Percentiles rank a stretch among this genome's conserved stretches.
These are phyloP conservation scores for Bathelium albidoporum DNA, from an alignment of 495 filamentous ascomycete species.

Conservation along the genomic window DNA sequence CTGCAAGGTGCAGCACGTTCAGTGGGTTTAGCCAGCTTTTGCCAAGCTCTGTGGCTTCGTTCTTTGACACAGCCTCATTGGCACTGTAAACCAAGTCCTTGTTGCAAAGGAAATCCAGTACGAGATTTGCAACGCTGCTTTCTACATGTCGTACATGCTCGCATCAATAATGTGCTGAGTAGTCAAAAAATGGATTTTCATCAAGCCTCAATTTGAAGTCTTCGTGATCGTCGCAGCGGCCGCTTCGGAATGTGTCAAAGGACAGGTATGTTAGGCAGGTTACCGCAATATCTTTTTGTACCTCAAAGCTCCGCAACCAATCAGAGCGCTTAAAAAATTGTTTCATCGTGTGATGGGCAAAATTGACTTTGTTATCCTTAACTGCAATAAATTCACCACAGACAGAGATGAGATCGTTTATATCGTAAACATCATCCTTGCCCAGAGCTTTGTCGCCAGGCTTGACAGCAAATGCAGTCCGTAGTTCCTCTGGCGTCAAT, in stretches of 20 bases:
- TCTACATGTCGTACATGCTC: neutral
- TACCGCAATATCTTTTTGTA: neutral
- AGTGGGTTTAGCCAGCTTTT: neutral
- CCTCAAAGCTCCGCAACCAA: slow-evolving; percentile 29
- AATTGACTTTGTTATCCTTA: slow-evolving; percentile 33
- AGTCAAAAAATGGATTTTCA: neutral
- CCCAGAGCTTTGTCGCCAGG: slow-evolving; percentile 27
- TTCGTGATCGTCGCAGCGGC: neutral
- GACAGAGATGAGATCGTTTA: slow-evolving; percentile 35
- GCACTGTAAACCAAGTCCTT: neutral
- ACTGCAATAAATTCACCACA: slow-evolving; percentile 46
- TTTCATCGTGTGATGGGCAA: slow-evolving; percentile 48
- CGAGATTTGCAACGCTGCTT: neutral
- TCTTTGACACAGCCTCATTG: neutral
- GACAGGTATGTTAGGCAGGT: neutral
- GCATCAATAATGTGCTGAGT: neutral
- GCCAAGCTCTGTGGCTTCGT: neutral
- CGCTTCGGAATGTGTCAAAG: neutral
- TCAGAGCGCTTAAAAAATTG: slow-evolving; percentile 39
- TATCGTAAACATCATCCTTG: slow-evolving; percentile 28
- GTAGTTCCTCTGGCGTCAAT: slow-evolving; percentile 36
- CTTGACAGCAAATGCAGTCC: slow-evolving; percentile 39
- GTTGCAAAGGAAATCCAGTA: neutral
- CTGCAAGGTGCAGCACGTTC: neutral
- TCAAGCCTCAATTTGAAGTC: neutral